Evolutionary conservation across 257 asterid species (phyloP), one percentile per base, ranked within the genome.

Genomic region (Solanum corneliomulleri): DNA sequence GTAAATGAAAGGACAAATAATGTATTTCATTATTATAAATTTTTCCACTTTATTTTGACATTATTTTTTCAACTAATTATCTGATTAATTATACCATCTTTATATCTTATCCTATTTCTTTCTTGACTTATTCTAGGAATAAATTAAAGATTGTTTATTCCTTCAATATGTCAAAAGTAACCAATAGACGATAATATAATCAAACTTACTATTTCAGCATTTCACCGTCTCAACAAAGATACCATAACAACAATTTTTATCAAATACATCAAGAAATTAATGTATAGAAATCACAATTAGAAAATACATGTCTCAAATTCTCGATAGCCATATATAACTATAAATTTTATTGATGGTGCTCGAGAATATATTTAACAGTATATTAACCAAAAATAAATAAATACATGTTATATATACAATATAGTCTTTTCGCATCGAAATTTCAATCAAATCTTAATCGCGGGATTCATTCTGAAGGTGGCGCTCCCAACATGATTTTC

Each of bases 71-170:
- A 29, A 39, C 7, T 74, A 10, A 80, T 49, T 81, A 29, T 29
- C 14, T 49, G 2, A 47, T 47, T 80, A 27, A 47, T 47, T 80
- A 27, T 80, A 29, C 15, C 69, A 9, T 80, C 69, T 29, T 29
- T 80, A 80, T 81, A 80, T 81, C 85, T 49, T 49, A 81, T 49
- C 69, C 64, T 47, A 81, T 81, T 81, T 49, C 45, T 81, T 81
- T 29, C 62, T 58, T 29, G 85, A 81, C 85, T 81, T 81, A 31
- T 49, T 81, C 8, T 44, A 81, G 29, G 69, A 81, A 81, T 81
- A 81, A 18, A 81, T 81, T 49, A 81, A 81, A 81, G 44, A 29
- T 29, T 52, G 68, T 15, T 11, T 81, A 29, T 29, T 81, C 69
- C 85, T 49, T 81, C 45, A 18, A 29, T 29, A 49, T 18, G 69